Percentiles rank a stretch among this genome's conserved stretches.
phyloP scores from a whole-genome alignment of 2,329 filamentous ascomycete species.

The Didymella pinodella region DNA sequence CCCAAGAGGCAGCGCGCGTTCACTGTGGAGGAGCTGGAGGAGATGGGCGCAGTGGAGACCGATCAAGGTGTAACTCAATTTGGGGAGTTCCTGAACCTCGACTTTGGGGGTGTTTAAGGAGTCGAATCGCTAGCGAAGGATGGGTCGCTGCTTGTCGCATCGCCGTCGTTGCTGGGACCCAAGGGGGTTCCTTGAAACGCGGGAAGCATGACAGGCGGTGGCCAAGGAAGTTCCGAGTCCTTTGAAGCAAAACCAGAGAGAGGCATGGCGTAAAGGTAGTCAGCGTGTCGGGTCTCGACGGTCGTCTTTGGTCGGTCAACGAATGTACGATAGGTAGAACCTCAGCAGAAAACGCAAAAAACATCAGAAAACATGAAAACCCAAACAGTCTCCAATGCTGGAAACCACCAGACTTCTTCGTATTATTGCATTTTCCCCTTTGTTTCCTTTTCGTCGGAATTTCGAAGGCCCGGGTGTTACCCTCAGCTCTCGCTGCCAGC shows the following conservation, averaged over 20 bases:
- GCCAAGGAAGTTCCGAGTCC: background rate
- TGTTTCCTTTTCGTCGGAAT: background rate
- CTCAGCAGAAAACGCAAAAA: slow-evolving; percentile 22
- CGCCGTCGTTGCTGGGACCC: background rate
- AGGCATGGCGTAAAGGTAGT: background rate
- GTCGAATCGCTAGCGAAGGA: background rate
- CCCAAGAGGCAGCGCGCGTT: background rate
- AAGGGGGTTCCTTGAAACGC: background rate
- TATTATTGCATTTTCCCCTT: background rate
- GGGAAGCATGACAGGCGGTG: slow-evolving; percentile 2
- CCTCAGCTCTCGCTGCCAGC: slow-evolving; percentile 43
- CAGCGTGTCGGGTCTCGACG: background rate
- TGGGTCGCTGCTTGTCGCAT: background rate
- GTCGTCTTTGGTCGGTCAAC: background rate
- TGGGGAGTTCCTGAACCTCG: slow-evolving; percentile 49
- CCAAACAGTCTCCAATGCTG: background rate
- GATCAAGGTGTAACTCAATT: slow-evolving; percentile 43
- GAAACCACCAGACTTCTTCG: background rate
- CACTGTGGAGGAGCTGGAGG: background rate
- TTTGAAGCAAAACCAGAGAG: background rate
- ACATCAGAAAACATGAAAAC: slow-evolving; percentile 17
- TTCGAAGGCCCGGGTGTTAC: background rate
- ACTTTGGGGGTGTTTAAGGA: slow-evolving; percentile 21
- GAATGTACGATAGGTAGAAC: slow-evolving; percentile 10
- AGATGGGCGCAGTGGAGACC: slow-evolving; percentile 40